phyloP scores from a whole-genome alignment of 2,329 filamentous ascomycete genomes.

The Diplodia sapinea region DNA sequence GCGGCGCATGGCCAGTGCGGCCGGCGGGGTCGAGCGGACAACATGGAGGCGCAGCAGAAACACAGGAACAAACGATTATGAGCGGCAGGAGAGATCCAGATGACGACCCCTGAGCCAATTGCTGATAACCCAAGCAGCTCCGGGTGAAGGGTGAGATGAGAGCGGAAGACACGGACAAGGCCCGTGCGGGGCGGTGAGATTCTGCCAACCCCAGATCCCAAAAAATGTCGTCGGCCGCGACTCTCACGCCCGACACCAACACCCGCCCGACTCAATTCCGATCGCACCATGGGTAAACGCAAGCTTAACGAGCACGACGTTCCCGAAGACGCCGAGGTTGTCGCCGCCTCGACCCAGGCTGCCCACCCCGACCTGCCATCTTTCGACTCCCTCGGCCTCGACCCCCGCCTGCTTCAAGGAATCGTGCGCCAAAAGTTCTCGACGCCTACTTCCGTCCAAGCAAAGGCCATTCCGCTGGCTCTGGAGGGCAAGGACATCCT shows the following conservation, averaged over 20 bases:
- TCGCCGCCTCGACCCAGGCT: constrained; percentile 10
- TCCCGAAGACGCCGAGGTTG: constrained; percentile 44
- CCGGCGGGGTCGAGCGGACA: neutral
- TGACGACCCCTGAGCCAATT: neutral
- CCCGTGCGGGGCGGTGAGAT: constrained; percentile 23
- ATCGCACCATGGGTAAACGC: constrained; percentile 46
- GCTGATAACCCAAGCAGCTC: neutral
- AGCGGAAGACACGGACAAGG: neutral
- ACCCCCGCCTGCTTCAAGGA: constrained; percentile 83
- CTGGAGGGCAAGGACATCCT: constrained; percentile 88
- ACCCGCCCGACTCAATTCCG: neutral
- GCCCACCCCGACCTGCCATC: constrained; percentile 30
- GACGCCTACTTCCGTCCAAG: constrained; percentile 86
- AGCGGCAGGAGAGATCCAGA: neutral
- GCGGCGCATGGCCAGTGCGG: neutral
- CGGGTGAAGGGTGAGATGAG: constrained; percentile 5
- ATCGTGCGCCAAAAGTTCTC: constrained; percentile 83
- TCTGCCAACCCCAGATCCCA: constrained; percentile 16
- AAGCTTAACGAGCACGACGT: constrained; percentile 58
- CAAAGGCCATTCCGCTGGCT: constrained; percentile 83
- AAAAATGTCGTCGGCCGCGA: constrained; percentile 23
- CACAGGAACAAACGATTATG: neutral
- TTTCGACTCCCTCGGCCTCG: constrained; percentile 82
- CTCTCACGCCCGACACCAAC: constrained; percentile 4
- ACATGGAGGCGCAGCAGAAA: neutral